Conservation (phyloP, 164 flowering plant genomes). For the Aristolochia fimbriata region DNA sequence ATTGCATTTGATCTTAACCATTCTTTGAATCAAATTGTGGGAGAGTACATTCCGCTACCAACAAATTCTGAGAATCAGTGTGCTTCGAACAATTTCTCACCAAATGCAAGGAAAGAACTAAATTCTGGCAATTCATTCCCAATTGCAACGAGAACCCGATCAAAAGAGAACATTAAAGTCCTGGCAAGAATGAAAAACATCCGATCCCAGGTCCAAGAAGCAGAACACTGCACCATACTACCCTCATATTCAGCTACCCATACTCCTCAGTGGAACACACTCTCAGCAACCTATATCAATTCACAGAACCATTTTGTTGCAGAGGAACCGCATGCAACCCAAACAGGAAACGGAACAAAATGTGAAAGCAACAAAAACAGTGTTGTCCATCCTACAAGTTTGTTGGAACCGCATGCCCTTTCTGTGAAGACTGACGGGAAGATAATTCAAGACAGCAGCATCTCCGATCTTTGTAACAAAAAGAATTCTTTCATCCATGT, state of each 20-base stretch:
- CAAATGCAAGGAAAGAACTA: too few relatives aligned
- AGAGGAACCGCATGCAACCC: slow-evolving; percentile 12
- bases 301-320: too few relatives aligned
- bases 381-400: slow-evolving; percentile 12
- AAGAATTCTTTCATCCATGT: slow-evolving; percentile 31
- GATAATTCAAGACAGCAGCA: slow-evolving; percentile 4
- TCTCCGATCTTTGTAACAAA: not conserved
- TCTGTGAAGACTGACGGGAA: slow-evolving; percentile 15
- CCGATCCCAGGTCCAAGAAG: not conserved
- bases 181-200: slow-evolving; percentile 7
- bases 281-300: too few relatives aligned
- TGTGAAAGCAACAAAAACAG: slow-evolving; percentile 14
- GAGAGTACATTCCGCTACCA: slow-evolving; percentile 11
- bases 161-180: slow-evolving; percentile 2
- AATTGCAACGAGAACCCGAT: slow-evolving; percentile 4
- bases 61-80: slow-evolving; percentile 2
- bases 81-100: too few relatives aligned
- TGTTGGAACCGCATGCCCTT: slow-evolving; percentile 15
- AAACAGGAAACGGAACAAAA: slow-evolving; percentile 19
- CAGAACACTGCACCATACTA: slow-evolving; percentile 2
- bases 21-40: slow-evolving; percentile 14
- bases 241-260: not conserved
- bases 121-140: slow-evolving; percentile 3
- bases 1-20: slow-evolving; percentile 22
- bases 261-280: too few relatives aligned